Evolutionary conservation across 2,329 filamentous ascomycete genomes (phyloP).

Genomic region (Dendryphion nanum): DNA sequence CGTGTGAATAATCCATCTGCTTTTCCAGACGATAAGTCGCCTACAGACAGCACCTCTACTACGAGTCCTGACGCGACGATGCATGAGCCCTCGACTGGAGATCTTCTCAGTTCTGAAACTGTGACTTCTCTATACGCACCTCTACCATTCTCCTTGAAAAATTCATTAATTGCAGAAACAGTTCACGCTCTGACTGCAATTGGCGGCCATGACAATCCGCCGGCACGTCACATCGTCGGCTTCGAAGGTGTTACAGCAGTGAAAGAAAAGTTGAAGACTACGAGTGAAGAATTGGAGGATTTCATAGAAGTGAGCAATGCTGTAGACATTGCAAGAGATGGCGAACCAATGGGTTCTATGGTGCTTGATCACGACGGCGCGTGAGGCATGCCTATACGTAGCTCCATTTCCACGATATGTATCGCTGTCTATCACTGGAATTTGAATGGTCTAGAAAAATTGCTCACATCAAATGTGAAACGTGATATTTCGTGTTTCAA

Average conservation of each 20-base stretch:
- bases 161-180: slow-evolving; percentile 79
- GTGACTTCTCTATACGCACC: slow-evolving; percentile 72
- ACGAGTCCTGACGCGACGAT: slow-evolving; percentile 25
- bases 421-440: no score
- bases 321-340: slow-evolving; percentile 63
- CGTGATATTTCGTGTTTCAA: no score
- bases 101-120: slow-evolving; percentile 47
- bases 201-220: slow-evolving; percentile 93
- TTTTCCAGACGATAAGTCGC: slow-evolving; percentile 32
- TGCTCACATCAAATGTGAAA: no score
- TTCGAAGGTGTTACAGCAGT: slow-evolving; percentile 83
- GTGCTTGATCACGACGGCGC: slow-evolving; percentile 2
- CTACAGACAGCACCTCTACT: slow-evolving; percentile 23
- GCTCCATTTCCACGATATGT: no score
- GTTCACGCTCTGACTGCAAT: slow-evolving; percentile 89
- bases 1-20: slow-evolving; percentile 48
- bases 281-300: slow-evolving; percentile 93
- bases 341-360: slow-evolving; percentile 8
- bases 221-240: slow-evolving; percentile 89
- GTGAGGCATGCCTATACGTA: no score
- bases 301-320: slow-evolving; percentile 88
- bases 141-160: slow-evolving; percentile 63
- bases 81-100: slow-evolving; percentile 41
- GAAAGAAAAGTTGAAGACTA: slow-evolving; percentile 93
- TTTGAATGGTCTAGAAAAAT: no score